A percentile compares a stretch with the other conserved stretches of the same genome.
Evolutionary conservation across 257 asterid genomes (phyloP).

Genomic region (Fraxinus anomala): DNA sequence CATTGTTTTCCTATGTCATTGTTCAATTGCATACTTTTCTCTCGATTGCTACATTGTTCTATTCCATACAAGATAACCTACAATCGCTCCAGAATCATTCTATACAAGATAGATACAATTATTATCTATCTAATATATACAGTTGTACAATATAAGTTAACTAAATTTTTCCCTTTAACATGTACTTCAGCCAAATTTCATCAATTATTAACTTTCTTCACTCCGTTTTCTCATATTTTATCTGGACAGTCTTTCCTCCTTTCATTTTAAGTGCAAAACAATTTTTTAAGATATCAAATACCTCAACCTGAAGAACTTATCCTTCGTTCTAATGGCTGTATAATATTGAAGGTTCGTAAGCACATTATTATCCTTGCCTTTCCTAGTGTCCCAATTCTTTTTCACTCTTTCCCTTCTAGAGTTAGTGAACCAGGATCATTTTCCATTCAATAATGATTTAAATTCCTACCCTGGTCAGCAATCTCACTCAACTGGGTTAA

Average conservation of each 20-base stretch:
- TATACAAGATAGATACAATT: no score
- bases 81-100: no score
- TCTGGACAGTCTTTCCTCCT: not conserved
- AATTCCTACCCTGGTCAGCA: not conserved
- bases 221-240: not conserved
- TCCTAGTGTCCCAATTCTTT: not conserved
- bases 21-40: no score
- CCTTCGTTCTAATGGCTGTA: not conserved
- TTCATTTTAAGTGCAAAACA: constrained; percentile 3
- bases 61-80: no score
- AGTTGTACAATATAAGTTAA: no score
- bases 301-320: not conserved
- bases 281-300: not conserved
- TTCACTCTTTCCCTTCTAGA: no score
- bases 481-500: not conserved
- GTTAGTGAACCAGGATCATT: not conserved
- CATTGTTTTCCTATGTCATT: no score
- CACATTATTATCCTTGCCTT: not conserved
- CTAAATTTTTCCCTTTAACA: not conserved
- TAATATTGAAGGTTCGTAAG: not conserved
- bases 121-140: no score
- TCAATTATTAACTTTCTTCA: not conserved
- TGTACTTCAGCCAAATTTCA: not conserved
- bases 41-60: no score
- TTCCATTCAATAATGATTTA: not conserved